Percentiles rank a stretch among this genome's conserved stretches.
phyloP scores from a whole-genome alignment of 176 grass and related monocot genomes.

The Pontederia paniculata region DNA sequence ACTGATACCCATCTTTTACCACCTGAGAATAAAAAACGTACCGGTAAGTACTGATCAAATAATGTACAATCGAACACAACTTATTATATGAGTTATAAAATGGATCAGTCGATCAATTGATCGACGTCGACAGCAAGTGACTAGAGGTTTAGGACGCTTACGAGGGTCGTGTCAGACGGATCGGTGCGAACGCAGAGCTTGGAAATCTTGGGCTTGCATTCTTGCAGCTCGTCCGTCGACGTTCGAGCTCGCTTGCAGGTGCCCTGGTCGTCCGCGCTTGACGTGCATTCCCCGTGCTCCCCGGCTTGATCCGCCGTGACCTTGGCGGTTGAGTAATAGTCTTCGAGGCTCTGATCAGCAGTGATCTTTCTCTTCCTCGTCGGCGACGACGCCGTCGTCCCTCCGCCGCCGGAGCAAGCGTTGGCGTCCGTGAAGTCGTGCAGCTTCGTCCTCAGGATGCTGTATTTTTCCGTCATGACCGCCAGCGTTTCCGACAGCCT shows the following conservation, averaged over 20 bases:
- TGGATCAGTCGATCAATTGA: too few relatives aligned
- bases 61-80: too few relatives aligned
- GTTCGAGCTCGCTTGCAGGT: constrained; percentile 27
- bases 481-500: constrained; percentile 9
- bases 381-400: background rate
- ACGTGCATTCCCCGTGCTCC: constrained; percentile 33
- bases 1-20: constrained; percentile 85
- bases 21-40: constrained; percentile 21
- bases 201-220: constrained; percentile 30
- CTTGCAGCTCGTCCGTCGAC: constrained; percentile 13
- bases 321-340: background rate
- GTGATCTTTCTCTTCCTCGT: constrained; percentile 13
- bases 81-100: too few relatives aligned
- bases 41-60: background rate
- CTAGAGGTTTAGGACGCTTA: constrained; percentile 17
- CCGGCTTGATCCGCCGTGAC: too few relatives aligned
- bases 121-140: background rate
- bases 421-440: background rate
- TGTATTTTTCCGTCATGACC: background rate
- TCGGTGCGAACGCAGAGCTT: constrained; percentile 40
- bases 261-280: constrained; percentile 22
- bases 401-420: background rate
- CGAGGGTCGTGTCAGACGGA: constrained; percentile 53
- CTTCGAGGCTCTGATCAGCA: too few relatives aligned
- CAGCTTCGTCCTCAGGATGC: background rate